Conservation (phyloP, 2,329 filamentous ascomycete species). For the Gliomastix tumulicola region DNA sequence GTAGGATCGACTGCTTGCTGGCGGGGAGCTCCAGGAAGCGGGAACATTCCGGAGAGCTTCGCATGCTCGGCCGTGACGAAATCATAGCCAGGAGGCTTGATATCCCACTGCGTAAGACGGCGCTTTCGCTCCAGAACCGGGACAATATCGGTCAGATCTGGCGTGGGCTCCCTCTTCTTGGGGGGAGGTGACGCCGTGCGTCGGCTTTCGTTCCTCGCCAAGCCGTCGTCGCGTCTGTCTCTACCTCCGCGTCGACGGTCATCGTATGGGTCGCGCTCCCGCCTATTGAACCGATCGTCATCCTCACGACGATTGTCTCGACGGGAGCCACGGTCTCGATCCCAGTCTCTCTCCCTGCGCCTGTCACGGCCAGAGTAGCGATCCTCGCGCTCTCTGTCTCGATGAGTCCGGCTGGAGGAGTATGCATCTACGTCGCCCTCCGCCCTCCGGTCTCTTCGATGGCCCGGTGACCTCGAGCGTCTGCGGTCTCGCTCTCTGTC, state of each 20-base stretch:
- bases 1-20: slow-evolving; percentile 93
- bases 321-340: slow-evolving; percentile 59
- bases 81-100: slow-evolving; percentile 96
- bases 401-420: slow-evolving; percentile 85
- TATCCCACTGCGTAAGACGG: slow-evolving; percentile 97
- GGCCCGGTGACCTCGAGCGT: slow-evolving; percentile 81
- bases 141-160: slow-evolving; percentile 83
- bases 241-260: slow-evolving; percentile 47
- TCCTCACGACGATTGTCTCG: slow-evolving; percentile 61
- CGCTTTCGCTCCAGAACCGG: slow-evolving; percentile 81
- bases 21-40: slow-evolving; percentile 87
- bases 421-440: slow-evolving; percentile 81
- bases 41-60: slow-evolving; percentile 98
- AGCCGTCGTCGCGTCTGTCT: slow-evolving; percentile 31
- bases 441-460: slow-evolving; percentile 60
- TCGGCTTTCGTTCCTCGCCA: slow-evolving; percentile 43
- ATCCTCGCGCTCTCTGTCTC: slow-evolving; percentile 90
- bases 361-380: slow-evolving; percentile 69
- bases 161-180: slow-evolving; percentile 92
- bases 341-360: slow-evolving; percentile 68
- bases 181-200: slow-evolving; percentile 74
- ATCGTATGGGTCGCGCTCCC: slow-evolving; percentile 47
- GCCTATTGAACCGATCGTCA: slow-evolving; percentile 47
- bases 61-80: slow-evolving; percentile 97
- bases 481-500: slow-evolving; percentile 52